Base-by-base conservation (phyloP, 768 basidiomycete genomes). In the Suillus sp. region DNA sequence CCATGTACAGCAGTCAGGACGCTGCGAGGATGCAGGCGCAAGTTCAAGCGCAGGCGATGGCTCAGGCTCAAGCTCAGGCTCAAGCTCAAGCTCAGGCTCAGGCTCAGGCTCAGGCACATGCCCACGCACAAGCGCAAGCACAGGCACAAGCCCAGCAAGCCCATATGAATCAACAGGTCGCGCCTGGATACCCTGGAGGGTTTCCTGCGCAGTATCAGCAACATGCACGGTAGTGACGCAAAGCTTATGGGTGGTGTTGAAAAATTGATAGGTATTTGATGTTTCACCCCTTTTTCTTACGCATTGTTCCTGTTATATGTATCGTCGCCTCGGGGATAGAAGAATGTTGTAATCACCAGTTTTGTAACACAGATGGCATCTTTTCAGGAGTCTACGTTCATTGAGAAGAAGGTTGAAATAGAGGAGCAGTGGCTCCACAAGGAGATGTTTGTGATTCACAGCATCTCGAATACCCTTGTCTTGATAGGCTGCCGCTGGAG, bases 31-130 rank as follows among this genome's bases (percentile, higher is more conserved):
- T 69, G 67, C 81, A 81, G 55, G 80, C 80, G 4, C 82, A 82
- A 64, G 76, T 78, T 43, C 79, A 75, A 59, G 74, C 77, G 0
- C 81, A 80, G 38, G 79, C 79, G n/a, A 78, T 78, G 61, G 76
- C 75, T 30, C 75, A 75, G 48, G 74, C 70, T 30, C 81, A 81
- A 53, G 80, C 80, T 3, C 82, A 82, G 64, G 76, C 77, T 47
- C 79, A 75, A 57, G 74, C 77, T 1, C 81, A 80, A 37, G 79
- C 79, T 30, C 75, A 75, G 45, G 74, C 70, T 13, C 82, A 81
- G n/a, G 71, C 74, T 0, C 79, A 81, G 48, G 73, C 72, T 1
- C 65, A 71, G 43, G 66, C 63, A 10, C 55, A 30, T 2, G 55
- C 55, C 25, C 65, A 72, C 32, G 66, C 63, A 6, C 56, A 57